A percentile compares a stretch with the other conserved stretches of the same genome.
Conservation (phyloP, 2,329 filamentous ascomycete genomes). For the Ambrosiella beaveri region DNA sequence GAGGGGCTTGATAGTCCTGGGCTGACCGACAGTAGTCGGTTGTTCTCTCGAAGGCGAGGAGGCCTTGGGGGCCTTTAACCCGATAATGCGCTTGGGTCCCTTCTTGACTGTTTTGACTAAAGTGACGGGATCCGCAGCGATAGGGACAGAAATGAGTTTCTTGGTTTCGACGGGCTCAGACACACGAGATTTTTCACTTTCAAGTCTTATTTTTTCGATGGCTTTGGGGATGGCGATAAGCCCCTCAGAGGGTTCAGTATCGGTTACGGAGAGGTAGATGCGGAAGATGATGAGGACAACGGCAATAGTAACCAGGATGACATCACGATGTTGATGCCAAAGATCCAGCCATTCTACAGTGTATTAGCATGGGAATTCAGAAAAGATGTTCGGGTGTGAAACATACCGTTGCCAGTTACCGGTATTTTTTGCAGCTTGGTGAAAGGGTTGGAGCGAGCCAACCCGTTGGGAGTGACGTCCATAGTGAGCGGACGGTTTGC, state of each 20-base stretch:
- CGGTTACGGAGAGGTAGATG: conserved; percentile 24
- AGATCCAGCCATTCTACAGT: conserved; percentile 23
- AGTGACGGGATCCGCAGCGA: background rate
- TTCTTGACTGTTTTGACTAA: conserved; percentile 7
- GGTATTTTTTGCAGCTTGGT: background rate
- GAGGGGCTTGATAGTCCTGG: conserved; percentile 47
- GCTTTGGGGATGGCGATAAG: conserved; percentile 23
- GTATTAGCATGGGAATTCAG: background rate
- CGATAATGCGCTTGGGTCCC: conserved; percentile 31
- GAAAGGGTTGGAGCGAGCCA: conserved; percentile 8
- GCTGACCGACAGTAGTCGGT: conserved; percentile 17
- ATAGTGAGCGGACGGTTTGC: background rate
- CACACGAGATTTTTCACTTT: background rate
- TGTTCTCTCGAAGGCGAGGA: conserved; percentile 5
- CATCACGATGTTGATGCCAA: conserved; percentile 31
- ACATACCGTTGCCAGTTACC: background rate
- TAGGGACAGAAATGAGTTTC: background rate
- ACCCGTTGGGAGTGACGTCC: conserved; percentile 7
- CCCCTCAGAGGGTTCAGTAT: conserved; percentile 20
- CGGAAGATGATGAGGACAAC: conserved; percentile 24
- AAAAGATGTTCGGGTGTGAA: background rate
- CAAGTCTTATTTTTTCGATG: conserved; percentile 18
- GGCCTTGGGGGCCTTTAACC: conserved; percentile 20
- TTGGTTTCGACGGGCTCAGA: conserved; percentile 8
- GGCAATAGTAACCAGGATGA: conserved; percentile 25